Evolutionary conservation across 2,329 filamentous ascomycete species (phyloP), one percentile per base, ranked within the genome.

Genomic region (Paecilomyces variotii): DNA sequence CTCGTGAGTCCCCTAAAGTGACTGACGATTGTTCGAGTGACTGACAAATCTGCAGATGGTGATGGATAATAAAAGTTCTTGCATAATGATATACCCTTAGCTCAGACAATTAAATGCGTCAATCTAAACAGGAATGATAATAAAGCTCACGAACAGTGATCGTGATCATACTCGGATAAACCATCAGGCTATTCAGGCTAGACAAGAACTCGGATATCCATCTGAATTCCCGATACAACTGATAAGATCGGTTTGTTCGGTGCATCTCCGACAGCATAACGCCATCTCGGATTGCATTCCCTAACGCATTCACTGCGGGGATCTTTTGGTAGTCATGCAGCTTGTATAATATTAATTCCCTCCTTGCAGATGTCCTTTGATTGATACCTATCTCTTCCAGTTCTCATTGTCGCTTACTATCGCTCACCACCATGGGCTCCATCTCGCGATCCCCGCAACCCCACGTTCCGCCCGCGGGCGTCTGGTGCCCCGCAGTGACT

Each of bases 401-500:
- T 32, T 26, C 32, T 24, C 30, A 9, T 1, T 1, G 7, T 30
- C 28, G 12, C 32, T 55, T 56, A 26, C 12, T 34, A 49, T 50
- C 57, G 1, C n/a, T 59, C 54, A n/a, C 56, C 59, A 52, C 50
- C 50, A 52, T 52, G 50, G 50, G 50, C 50, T 52, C 50, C 24
- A 26, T 52, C 50, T 28, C 50, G 7, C 24, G 24, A 24, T 24
- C 56, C 25, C 32, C 51, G n/a, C 59, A 58, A 61, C 59, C 57
- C 55, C 65, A 60, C 49, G 67, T 71, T 34, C 70, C 71, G 49
- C 57, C 54, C 25, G 58, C 71, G 1, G 79, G 79, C 27, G 76
- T 82, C 55, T 83, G 79, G 78, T 78, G 74, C 56, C 81, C 82
- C 4, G 79, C 81, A 9, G 76, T 84, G 26, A 83, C 82, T 27